Base-by-base conservation (phyloP, 805 yeast genomes). In the Cyberlindnera petersonii region DNA sequence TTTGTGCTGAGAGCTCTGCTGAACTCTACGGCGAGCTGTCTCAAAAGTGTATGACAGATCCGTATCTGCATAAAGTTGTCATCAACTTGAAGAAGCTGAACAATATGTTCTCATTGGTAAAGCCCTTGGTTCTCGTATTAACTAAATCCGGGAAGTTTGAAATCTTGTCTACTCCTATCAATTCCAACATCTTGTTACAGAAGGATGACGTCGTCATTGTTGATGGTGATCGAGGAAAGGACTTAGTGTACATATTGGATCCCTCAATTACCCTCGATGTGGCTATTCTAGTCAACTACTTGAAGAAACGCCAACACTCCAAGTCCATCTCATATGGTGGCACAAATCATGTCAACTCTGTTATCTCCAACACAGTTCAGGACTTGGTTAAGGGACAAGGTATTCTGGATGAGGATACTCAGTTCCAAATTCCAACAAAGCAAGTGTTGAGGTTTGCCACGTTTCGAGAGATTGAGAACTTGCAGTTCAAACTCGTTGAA, bases 181-280 rank as follows among this genome's bases (percentile, higher is more conserved):
- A 74, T 50, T 74, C 87, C 11, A 82, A 82, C 51, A 64, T 84
- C 35, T 61, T 61, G 35, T 64, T 84, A 43, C 71, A 68, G 44
- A 68, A 74, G 31, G 69, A 75, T 40, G 93, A 85, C 59, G 68
- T 84, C 53, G 84, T 83, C 9, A 77, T 84, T 15, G 82, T 82
- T 40, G 93, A 85, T 61, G 94, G 93, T 39, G 94, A 85, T 57
- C 68, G 93, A 45, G 94, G 94, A 21, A 82, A 82, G 52, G 94
- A 85, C 59, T 60, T 85, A 46, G 91, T 80, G 9, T 74, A 79
- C 74, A 77, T 84, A 31, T 63, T 83, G 21, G 83, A 81, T 45
- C 86, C 91, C 1, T 59, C 69, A 29, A 71, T 83, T 22, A 72
- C 70, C 31, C 67, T 82, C 40, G 75, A 80, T 43, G 65, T 79